These are phyloP conservation scores for Fragaria vesca DNA, from an alignment of 306 rosid species.

Conservation along the genomic window DNA sequence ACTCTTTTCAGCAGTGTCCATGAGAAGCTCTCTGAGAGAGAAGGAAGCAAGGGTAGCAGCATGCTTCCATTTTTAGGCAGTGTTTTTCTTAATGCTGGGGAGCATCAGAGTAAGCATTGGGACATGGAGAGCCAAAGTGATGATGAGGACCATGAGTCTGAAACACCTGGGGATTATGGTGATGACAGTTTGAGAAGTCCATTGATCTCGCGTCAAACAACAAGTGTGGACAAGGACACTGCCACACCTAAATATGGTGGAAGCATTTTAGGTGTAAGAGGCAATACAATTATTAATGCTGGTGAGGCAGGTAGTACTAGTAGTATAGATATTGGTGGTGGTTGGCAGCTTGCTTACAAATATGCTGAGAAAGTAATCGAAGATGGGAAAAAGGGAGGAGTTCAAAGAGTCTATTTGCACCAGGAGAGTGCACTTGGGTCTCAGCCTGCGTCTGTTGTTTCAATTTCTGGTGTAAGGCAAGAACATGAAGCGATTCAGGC, in stretches of 20 bases:
- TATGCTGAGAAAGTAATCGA: constrained; percentile 8
- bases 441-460: neutral
- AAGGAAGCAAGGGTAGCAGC: constrained; percentile 20
- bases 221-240: neutral
- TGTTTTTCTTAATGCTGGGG: neutral
- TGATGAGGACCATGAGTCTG: constrained; percentile 10
- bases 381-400: constrained; percentile 29
- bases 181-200: constrained; percentile 30
- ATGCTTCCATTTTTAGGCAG: constrained; percentile 10
- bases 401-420: constrained; percentile 26
- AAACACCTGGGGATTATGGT: neutral
- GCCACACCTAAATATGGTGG: neutral
- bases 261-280: constrained; percentile 9
- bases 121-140: constrained; percentile 30
- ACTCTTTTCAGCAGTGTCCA: constrained; percentile 28
- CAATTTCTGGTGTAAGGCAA: constrained; percentile 12
- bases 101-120: constrained; percentile 13
- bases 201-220: constrained; percentile 11
- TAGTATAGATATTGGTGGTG: constrained; percentile 27
- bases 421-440: constrained; percentile 15
- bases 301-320: constrained; percentile 13
- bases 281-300: constrained; percentile 1
- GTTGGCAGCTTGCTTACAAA: constrained; percentile 30
- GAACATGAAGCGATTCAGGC: constrained; percentile 9
- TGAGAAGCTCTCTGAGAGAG: constrained; percentile 16